Base-by-base conservation (phyloP, 2,329 filamentous ascomycete species). In the Epichloe glyceriae region DNA sequence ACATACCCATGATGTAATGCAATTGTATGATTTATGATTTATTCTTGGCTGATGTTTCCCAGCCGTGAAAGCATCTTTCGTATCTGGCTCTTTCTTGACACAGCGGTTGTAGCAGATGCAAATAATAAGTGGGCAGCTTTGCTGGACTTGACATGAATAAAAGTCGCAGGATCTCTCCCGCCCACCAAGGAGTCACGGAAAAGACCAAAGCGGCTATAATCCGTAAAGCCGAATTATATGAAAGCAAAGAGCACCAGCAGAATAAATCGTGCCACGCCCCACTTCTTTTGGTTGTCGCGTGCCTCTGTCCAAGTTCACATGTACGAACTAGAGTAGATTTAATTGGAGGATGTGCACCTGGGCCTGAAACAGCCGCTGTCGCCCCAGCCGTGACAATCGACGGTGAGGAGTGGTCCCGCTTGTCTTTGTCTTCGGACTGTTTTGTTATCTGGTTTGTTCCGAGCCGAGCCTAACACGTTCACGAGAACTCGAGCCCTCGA, bases 301-400 rank as follows among this genome's bases (percentile, higher is more conserved):
- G 22, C 22, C 22, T 22, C 5, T 22, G 5, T 6, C 20, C 20
- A 22, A 22, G 22, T 22, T 22, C 6, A 6, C 6, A 22, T 6
- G 20, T n/a, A n/a, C n/a, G n/a, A n/a, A n/a, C n/a, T n/a, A n/a
- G 48, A 38, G 19, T 6, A 10, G 19, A 11, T 41, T 26, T 37
- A 34, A 14, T 33, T 33, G 11, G 34, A 15, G 15, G 4, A 10
- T 26, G 17, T 19, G 33, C 33, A 30, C 40, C 39, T 19, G 43
- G 43, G 37, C 50, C 40, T 56, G 54, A 56, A 57, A 57, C 54
- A 55, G 51, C 22, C 46, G 55, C 51, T 47, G 52, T 46, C 34
- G 38, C n/a, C 39, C 48, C 20, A 8, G 22, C 46, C 17, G 5
- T 15, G 39, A 12, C 14, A 15, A 45, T n/a, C 1, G 14, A 22